Conservation (phyloP, 164 flowering plant genomes). For the Berberis thunbergii region DNA sequence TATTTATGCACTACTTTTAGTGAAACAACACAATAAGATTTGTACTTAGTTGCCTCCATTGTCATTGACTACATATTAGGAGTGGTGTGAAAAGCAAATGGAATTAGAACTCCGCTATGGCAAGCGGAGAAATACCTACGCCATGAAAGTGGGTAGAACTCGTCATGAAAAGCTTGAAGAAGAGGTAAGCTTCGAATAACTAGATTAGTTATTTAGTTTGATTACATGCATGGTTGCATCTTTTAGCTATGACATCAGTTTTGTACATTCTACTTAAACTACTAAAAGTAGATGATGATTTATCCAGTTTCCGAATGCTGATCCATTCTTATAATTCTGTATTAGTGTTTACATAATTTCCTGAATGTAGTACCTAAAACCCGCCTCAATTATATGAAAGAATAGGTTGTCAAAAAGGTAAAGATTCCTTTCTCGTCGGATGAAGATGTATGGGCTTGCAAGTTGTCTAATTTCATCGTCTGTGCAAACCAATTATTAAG, state of each 20-base stretch:
- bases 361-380: neutral
- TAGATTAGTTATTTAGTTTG: neutral
- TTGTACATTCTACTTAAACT: neutral
- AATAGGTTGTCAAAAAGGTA: constrained; percentile 53
- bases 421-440: constrained; percentile 31
- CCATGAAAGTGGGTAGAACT: constrained; percentile 69
- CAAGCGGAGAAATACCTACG: constrained; percentile 29
- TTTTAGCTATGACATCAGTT: no score
- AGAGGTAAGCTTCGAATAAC: constrained; percentile 42
- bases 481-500: constrained; percentile 56
- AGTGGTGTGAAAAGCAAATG: constrained; percentile 91
- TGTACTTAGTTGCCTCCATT: neutral
- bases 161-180: constrained; percentile 70
- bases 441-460: constrained; percentile 80
- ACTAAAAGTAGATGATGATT: no score
- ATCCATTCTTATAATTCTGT: no score
- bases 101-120: constrained; percentile 47
- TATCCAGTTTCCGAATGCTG: no score
- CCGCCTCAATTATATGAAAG: neutral
- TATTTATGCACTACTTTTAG: no score
- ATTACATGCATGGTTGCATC: neutral
- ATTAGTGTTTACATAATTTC: no score
- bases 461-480: constrained; percentile 53
- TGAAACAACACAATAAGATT: neutral
- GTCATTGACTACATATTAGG: constrained; percentile 25